Percentiles rank a stretch among this genome's conserved stretches.
phyloP scores from a whole-genome alignment of 257 asterid species.

The Lantana camara region DNA sequence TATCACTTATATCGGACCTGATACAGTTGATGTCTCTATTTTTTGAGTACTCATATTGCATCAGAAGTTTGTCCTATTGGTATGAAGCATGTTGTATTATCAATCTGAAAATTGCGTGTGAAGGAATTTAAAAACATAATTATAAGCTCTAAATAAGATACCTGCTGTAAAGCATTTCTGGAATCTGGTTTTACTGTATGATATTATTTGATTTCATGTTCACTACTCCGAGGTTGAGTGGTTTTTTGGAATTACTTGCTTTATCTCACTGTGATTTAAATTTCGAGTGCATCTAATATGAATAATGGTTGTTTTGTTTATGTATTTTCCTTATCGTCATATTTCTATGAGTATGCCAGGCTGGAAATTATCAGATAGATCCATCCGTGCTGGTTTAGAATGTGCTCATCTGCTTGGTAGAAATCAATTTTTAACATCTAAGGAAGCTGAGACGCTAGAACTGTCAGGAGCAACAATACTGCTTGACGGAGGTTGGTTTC shows the following conservation, averaged over 20 bases:
- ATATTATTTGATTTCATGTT: conserved; percentile 1
- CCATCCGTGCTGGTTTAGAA: conserved; percentile 84
- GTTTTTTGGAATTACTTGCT: conserved; percentile 9
- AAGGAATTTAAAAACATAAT: neutral
- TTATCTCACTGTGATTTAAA: neutral
- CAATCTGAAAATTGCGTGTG: no score
- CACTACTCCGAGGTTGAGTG: neutral
- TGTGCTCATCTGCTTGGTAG: conserved; percentile 73
- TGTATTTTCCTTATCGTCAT: conserved; percentile 7
- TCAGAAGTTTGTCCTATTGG: neutral
- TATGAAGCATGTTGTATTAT: no score
- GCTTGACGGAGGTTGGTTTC: conserved; percentile 84
- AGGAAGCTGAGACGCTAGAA: conserved; percentile 71
- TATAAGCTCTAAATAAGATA: conserved; percentile 2
- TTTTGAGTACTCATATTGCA: neutral
- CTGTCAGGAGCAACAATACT: conserved; percentile 63
- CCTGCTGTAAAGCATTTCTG: conserved; percentile 10
- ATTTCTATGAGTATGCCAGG: conserved; percentile 47
- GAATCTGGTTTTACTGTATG: neutral
- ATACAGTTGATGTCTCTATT: neutral
- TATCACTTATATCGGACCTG: neutral
- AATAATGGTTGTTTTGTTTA: conserved; percentile 11
- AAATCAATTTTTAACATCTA: conserved; percentile 68
- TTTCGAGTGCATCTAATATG: conserved; percentile 11
- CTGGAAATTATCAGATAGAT: conserved; percentile 62